These are phyloP conservation scores for Stemphylium beticola DNA, from an alignment of 2,329 filamentous ascomycete genomes.

Conservation along the genomic window DNA sequence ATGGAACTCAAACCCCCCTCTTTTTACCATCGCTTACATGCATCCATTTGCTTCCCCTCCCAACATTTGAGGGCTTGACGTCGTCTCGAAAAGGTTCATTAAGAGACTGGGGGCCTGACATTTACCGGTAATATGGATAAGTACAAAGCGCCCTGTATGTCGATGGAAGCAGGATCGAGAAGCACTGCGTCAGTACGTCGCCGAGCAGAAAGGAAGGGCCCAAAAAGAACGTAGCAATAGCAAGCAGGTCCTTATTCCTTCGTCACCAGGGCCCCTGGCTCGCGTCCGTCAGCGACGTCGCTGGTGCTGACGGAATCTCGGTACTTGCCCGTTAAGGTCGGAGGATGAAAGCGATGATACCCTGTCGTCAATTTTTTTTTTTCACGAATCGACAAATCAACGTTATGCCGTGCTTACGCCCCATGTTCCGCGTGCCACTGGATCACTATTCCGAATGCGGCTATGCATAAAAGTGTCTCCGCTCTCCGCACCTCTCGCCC, in stretches of 20 bases:
- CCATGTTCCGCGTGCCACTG: not conserved
- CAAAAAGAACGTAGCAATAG: conserved; percentile 9
- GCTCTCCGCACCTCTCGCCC: conserved; percentile 1
- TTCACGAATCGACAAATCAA: conserved; percentile 1
- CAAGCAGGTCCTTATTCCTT: not conserved
- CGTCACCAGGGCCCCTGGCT: not conserved
- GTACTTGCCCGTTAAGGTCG: not conserved
- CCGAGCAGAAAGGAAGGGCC: not conserved
- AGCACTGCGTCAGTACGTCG: not conserved
- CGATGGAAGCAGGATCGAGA: conserved; percentile 10
- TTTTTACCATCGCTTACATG: not conserved
- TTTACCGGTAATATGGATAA: conserved; percentile 19
- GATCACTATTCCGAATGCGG: conserved; percentile 1
- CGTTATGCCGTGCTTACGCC: conserved; percentile 11
- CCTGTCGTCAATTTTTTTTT: not conserved
- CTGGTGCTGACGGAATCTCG: not conserved
- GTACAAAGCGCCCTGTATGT: conserved; percentile 8
- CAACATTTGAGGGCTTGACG: not conserved
- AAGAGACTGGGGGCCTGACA: conserved; percentile 1
- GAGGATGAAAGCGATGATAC: not conserved
- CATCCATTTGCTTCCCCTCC: not conserved
- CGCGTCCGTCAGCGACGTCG: conserved; percentile 5
- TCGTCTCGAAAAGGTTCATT: conserved; percentile 5
- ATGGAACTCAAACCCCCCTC: not conserved
- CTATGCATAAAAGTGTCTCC: not conserved